Evolutionary conservation across 257 asterid genomes (phyloP), one percentile per base, ranked within the genome.

Genomic region (Petrea volubilis): DNA sequence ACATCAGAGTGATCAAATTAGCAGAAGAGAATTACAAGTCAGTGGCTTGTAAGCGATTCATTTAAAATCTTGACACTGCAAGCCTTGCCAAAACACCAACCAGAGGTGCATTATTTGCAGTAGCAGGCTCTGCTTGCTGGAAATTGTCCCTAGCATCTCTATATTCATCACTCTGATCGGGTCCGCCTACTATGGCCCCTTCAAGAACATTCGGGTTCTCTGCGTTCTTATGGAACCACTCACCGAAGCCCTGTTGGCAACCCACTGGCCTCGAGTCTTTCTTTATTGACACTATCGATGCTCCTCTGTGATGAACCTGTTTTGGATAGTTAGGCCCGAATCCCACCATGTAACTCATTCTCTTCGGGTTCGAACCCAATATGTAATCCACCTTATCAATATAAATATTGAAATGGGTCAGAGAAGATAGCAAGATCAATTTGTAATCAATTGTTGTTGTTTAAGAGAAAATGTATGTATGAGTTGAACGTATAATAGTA

Each of bases 171-270:
- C 43, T 52, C 47, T 43, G 67, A 71, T 83, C 73, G 0, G 92
- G 95, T 13, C 95, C 96, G 3, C 96, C 96, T 0, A 87, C 91
- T 0, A 87, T 69, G 2, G 95, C 95, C 15, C 96, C 96, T 2
- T 72, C 68, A 2, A 90, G 21, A 10, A 84, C 70, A 60, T 87
- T 90, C 20, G 95, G 93, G 66, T 90, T 88, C 5, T 82, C 82
- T 3, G 81, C 80, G 10, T 79, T 51, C 47, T 3, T 83, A 8
- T 86, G 23, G 17, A 67, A 83, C 91, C 93, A 90, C 34, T 27
- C 6, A 3, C 2, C 2, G 29, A 66, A 86, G 7, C 95, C 93
- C 0, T 68, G 82, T 11, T 78, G 40, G 74, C 97, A 90, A 0
- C 66, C 46, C 55, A 90, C 88, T 1, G 75, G 72, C 0, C 0